Base-by-base conservation (phyloP, 108 stramenopile species). In the Conticribra weissflogii region DNA sequence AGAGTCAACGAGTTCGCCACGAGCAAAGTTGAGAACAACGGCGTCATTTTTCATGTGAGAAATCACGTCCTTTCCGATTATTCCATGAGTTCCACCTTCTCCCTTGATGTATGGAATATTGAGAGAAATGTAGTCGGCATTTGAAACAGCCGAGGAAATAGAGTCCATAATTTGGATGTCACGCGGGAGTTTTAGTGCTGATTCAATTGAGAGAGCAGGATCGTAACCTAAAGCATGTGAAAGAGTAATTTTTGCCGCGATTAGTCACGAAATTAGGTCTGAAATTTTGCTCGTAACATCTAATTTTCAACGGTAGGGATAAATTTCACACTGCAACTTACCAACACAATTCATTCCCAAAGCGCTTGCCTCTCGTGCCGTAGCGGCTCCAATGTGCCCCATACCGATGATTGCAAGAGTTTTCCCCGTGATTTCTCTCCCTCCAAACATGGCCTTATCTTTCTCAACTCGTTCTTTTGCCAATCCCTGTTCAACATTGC, bases 101-200 rank as follows among this genome's bases (percentile, higher is more conserved):
- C 87, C 90, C 81, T 93, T 96, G 75, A 96, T 91, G 87, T 95
- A 97, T 3, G 98, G 98, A 59, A 95, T 93, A 82, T 98, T 97
- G 73, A 98, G 83, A 30, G 91, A 88, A 75, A 98, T 94, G 82
- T 91, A 98, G 67, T 98, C 98, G 27, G 92, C 84, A 28, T 84
- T 75, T 7, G 85, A 64, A 22, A 94, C 90, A 36, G 95, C 89
- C 17, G 86, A 76, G 28, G 86, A 72, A 30, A 98, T 87, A 25
- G 81, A 83, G 44, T 92, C 90, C 59, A 73, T 85, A 28, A 90
- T 71, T 29, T 87, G 62, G 50, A 95, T 71, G 28, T 57, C 32
- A 24, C 82, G 54, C 25, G 96, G 96, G 44, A 97, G 85, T 34
- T 86, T 85, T 25, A 95, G 78, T 2, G 96, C 96, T 30, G 82